Base-by-base conservation (phyloP, 1,284 basidiomycete species). In the Microbotryum silenes-acaulis region DNA sequence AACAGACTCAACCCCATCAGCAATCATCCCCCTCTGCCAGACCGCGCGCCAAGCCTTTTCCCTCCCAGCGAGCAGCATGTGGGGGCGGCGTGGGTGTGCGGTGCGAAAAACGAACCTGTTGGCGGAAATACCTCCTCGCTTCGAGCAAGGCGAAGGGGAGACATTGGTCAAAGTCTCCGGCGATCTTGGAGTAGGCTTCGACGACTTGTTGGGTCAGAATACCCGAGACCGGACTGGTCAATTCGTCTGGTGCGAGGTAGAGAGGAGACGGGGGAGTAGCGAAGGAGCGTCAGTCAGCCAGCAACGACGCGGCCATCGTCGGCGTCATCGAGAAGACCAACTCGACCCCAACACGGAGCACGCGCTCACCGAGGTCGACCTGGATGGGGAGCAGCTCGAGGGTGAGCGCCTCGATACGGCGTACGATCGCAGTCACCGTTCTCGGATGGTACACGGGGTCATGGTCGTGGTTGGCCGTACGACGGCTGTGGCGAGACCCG, bases 361-460 rank as follows among this genome's bases (percentile, higher is more conserved):
- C 20, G 4, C 4, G 52, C 65, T 73, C 78, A 44, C 79, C 78
- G 5, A 79, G 76, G 31, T 85, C 80, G 12, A 90, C 87, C 75
- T 94, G 84, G 21, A 91, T 81, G 4, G 92, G 92, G 1, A 97
- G 79, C 7, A 97, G 79, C 57, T 79, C 81, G 60, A 87, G 76
- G 0, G 87, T 87, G 68, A 97, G 78, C 1, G 87, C 84, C 52
- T 88, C 82, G 55, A 94, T 78, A 47, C 91, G 84, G 67, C 82
- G 86, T 47, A 93, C 82, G 52, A 97, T 56, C 2, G 63, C 56
- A 21, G 62, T 25, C 14, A 69, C 68, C 1, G 68, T 69, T 4
- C 42, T 23, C 0, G 68, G 66, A 45, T 66, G 65, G 46, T 51
- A 59, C 16, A 29, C 16, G 29, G 60, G 59, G 4, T 6, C 20